Conservation (phyloP, 257 asterid species). For the Solanum chilense region DNA sequence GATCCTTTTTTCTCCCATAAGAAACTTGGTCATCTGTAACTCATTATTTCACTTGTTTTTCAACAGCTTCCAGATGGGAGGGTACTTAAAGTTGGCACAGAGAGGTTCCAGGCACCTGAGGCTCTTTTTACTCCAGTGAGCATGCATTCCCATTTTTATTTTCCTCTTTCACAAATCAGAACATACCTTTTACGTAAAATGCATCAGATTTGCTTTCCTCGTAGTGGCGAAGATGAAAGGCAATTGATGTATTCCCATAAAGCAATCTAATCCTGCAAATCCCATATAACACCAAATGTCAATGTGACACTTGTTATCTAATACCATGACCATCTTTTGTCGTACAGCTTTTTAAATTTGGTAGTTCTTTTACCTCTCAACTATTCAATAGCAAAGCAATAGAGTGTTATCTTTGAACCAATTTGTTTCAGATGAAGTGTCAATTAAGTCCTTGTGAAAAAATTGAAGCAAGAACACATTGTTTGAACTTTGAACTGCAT, state of each 20-base stretch:
- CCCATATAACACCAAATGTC: neutral
- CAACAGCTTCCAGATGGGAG: slow-evolving; percentile 97
- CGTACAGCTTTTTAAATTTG: neutral
- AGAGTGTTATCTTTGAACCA: neutral
- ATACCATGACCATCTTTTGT: neutral
- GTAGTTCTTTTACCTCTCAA: neutral
- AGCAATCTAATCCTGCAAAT: neutral
- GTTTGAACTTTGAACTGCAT: neutral
- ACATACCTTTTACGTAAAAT: neutral
- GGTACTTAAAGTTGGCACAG: slow-evolving; percentile 89
- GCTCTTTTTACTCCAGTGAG: slow-evolving; percentile 96
- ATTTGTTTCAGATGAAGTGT: neutral
- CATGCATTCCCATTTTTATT: slow-evolving; percentile 1
- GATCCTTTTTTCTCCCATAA: neutral
- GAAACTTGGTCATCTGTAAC: neutral
- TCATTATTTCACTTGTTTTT: neutral
- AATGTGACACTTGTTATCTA: neutral
- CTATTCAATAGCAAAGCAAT: neutral
- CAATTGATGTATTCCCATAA: neutral
- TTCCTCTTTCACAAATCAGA: neutral
- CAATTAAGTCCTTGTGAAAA: neutral
- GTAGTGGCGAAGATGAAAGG: neutral
- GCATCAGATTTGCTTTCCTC: neutral
- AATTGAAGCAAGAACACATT: neutral
- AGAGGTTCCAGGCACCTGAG: slow-evolving; percentile 97